Percentiles rank a stretch among this genome's conserved stretches.
Evolutionary conservation across 441 rosid genomes (phyloP).

Genomic region (Codiaeum variegatum): DNA sequence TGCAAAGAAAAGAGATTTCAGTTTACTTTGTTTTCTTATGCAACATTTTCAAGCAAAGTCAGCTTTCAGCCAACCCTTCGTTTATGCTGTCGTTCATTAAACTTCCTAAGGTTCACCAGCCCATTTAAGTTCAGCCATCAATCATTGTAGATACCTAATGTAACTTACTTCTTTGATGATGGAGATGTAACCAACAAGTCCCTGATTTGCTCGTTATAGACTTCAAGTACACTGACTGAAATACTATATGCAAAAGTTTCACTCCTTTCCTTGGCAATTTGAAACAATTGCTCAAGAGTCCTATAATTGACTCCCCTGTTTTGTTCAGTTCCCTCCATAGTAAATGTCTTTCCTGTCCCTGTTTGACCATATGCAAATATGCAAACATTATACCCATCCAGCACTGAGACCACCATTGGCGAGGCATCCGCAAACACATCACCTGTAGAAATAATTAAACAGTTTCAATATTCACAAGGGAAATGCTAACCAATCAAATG

Average conservation of each 20-base stretch:
- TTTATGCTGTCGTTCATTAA: no score
- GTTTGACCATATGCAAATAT: constrained; percentile 96
- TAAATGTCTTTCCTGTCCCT: constrained; percentile 93
- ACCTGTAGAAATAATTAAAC: constrained; percentile 33
- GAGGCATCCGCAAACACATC: constrained; percentile 84
- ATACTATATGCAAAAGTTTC: constrained; percentile 53
- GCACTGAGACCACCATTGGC: constrained; percentile 70
- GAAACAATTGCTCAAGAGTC: constrained; percentile 69
- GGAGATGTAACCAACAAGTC: constrained; percentile 74
- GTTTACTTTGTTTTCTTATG: constrained; percentile 17
- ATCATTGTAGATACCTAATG: neutral
- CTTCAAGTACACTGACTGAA: constrained; percentile 88
- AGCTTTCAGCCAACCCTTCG: constrained; percentile 7
- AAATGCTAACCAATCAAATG: constrained; percentile 1
- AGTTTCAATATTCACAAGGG: neutral
- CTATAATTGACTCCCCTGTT: constrained; percentile 86
- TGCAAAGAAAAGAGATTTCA: neutral
- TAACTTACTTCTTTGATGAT: constrained; percentile 60
- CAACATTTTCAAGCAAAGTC: neutral
- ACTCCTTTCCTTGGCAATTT: constrained; percentile 59
- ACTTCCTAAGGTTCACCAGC: no score
- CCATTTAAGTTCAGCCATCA: neutral
- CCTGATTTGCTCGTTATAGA: constrained; percentile 90
- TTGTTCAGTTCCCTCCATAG: constrained; percentile 84
- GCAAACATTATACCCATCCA: constrained; percentile 94